Evolutionary conservation across 2,329 filamentous ascomycete genomes (phyloP), one percentile per base, ranked within the genome.

Genomic region (Aspergillus amoenus): DNA sequence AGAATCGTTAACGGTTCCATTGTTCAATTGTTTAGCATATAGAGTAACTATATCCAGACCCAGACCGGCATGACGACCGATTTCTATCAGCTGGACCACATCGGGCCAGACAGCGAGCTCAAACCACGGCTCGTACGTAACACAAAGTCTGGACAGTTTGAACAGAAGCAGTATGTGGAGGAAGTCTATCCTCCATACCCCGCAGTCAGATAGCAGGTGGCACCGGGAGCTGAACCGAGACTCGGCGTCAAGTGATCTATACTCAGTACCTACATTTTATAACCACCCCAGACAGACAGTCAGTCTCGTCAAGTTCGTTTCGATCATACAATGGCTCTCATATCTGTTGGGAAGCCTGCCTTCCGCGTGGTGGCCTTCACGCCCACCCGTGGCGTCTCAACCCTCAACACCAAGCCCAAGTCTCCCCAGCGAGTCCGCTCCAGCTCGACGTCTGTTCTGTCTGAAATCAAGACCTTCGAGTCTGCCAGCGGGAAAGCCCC

Each of bases 361-460:
- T 7, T 49, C 21, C 46, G 34, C 17, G 21, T 49, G 3, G 46
- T 40, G 17, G 32, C 27, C 12, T 39, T 49, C 8, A 40, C 34
- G n/a, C 18, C 46, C 30, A 37, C 12, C 13, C 32, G 45, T 5
- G 27, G 46, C 30, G 15, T 49, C 46, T 49, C 46, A 39, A 49
- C 32, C 12, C 17, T 47, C 45, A 37, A 47, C 45, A 34, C 15
- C 30, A 47, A 46, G 7, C 44, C 27, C 27, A 34, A 34, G 27
- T 1, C 22, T 13, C 24, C 45, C 30, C 46, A 18, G 12, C 61
- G 51, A 9, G 30, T 60, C 24, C 61, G 64, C 15, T 62, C 56
- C n/a, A 59, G 48, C 7, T 67, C 64, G 17, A 65, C 63, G 12
- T 46, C 66, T 9, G 52, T 62, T 44, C 52, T 57, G 3, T 39